Conservation (phyloP, 225 moss, liverwort and hornwort genomes). For the Polytrichum commune region DNA sequence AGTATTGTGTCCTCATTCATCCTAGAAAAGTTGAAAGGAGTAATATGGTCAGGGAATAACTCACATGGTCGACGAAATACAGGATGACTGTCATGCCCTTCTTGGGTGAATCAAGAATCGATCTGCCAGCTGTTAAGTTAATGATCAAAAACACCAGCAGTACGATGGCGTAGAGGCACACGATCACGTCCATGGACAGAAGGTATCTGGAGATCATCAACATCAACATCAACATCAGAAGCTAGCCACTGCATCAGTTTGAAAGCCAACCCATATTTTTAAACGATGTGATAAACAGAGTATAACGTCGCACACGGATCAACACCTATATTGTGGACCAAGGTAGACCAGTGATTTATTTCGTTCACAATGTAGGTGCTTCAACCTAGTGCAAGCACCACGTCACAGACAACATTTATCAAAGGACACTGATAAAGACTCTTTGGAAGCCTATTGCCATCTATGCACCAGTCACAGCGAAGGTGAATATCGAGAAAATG, state of each 20-base stretch:
- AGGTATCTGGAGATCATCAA: constrained; percentile 22
- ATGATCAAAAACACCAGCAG: constrained; percentile 20
- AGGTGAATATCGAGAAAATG: too few relatives aligned
- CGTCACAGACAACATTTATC: too few relatives aligned
- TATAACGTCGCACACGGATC: too few relatives aligned
- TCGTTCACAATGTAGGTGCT: background rate
- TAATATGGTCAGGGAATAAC: background rate
- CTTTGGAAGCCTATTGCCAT: too few relatives aligned
- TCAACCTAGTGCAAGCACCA: background rate
- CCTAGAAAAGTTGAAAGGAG: too few relatives aligned
- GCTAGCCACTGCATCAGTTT: background rate
- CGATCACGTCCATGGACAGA: constrained; percentile 26
- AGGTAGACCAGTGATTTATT: background rate
- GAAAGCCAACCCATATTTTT: background rate
- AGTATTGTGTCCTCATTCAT: too few relatives aligned
- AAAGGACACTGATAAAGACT: too few relatives aligned
- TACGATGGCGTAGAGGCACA: constrained; percentile 26
- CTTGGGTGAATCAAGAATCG: constrained; percentile 15
- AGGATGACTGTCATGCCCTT: constrained; percentile 12
- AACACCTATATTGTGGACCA: background rate
- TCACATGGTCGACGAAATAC: constrained; percentile 24
- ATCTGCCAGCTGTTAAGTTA: constrained; percentile 4
- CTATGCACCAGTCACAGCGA: too few relatives aligned
- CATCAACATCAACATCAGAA: background rate
- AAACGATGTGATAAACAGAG: too few relatives aligned